Percentiles rank a stretch among this genome's conserved stretches.
phyloP scores from a whole-genome alignment of 2,329 filamentous ascomycete species.

The Nigrograna mackinnonii region DNA sequence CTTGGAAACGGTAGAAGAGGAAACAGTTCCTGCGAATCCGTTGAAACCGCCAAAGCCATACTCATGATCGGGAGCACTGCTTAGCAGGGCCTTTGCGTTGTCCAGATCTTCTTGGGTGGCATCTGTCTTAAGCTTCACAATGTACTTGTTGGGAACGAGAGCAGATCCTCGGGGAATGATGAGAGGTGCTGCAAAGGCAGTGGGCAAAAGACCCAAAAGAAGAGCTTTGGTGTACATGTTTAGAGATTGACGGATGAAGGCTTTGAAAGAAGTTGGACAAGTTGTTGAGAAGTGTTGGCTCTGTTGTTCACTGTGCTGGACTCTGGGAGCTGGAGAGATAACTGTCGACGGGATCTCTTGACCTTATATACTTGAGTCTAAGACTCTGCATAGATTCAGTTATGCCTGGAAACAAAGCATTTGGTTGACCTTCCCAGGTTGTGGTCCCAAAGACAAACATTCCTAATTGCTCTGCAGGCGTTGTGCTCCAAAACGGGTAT shows the following conservation, averaged over 20 bases:
- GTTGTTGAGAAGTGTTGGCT: constrained; percentile 4
- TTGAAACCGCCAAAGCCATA: constrained; percentile 41
- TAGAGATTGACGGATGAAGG: constrained; percentile 9
- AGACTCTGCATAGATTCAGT: constrained; percentile 2
- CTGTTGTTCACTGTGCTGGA: constrained; percentile 7
- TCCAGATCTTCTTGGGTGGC: constrained; percentile 20
- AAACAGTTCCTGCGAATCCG: constrained; percentile 39
- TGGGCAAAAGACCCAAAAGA: constrained; percentile 37
- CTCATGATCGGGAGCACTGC: constrained; percentile 22
- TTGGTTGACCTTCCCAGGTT: constrained; percentile 17
- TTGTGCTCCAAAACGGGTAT: constrained; percentile 10
- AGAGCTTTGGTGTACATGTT: constrained; percentile 35
- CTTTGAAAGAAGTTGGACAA: constrained; percentile 5
- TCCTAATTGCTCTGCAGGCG: constrained; percentile 14
- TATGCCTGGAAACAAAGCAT: background rate
- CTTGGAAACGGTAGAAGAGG: constrained; percentile 23
- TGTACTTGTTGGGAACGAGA: constrained; percentile 45
- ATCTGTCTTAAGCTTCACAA: constrained; percentile 47
- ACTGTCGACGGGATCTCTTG: constrained; percentile 1
- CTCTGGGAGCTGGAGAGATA: constrained; percentile 8
- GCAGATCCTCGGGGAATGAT: constrained; percentile 30
- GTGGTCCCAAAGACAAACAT: constrained; percentile 7
- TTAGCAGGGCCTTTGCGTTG: constrained; percentile 19
- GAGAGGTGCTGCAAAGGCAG: constrained; percentile 42
- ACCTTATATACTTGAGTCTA: constrained; percentile 16